These are phyloP conservation scores for Suillus decipiens DNA, from an alignment of 768 basidiomycete genomes.

Conservation along the genomic window DNA sequence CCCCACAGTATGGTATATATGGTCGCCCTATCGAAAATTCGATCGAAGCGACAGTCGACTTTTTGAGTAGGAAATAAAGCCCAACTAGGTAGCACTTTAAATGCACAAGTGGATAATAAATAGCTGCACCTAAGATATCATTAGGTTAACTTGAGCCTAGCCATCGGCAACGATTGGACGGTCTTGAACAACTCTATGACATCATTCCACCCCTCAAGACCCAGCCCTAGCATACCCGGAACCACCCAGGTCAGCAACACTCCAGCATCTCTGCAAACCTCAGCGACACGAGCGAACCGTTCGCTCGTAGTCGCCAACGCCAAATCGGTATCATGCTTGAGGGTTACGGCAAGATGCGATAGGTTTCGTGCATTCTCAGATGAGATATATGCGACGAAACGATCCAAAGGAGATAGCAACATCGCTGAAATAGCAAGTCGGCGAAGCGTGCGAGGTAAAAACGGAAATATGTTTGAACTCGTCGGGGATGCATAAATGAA, in stretches of 20 bases:
- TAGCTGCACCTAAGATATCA: neutral
- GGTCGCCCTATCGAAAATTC: neutral
- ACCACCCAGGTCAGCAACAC: neutral
- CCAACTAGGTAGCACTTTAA: neutral
- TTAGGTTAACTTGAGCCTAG: neutral
- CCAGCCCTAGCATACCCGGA: constrained; percentile 1
- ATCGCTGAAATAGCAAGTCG: neutral
- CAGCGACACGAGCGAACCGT: neutral
- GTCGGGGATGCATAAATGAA: neutral
- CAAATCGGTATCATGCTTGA: neutral
- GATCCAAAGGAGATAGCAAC: neutral
- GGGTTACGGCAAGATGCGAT: neutral
- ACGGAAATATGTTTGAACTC: neutral
- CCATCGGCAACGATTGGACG: neutral
- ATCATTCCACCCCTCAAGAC: constrained; percentile 1
- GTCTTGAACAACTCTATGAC: neutral
- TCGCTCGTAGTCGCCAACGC: neutral
- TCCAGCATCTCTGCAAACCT: constrained; percentile 4
- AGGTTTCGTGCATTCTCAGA: constrained; percentile 3
- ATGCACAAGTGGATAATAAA: neutral
- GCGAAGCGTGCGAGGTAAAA: neutral
- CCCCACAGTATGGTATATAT: neutral
- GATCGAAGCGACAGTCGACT: neutral
- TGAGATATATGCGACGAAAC: constrained; percentile 4
- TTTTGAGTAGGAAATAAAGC: neutral